Percentiles rank a stretch among this genome's conserved stretches.
Evolutionary conservation across 805 yeast genomes (phyloP).

Genomic region (Saccharomycopsis olivae): DNA sequence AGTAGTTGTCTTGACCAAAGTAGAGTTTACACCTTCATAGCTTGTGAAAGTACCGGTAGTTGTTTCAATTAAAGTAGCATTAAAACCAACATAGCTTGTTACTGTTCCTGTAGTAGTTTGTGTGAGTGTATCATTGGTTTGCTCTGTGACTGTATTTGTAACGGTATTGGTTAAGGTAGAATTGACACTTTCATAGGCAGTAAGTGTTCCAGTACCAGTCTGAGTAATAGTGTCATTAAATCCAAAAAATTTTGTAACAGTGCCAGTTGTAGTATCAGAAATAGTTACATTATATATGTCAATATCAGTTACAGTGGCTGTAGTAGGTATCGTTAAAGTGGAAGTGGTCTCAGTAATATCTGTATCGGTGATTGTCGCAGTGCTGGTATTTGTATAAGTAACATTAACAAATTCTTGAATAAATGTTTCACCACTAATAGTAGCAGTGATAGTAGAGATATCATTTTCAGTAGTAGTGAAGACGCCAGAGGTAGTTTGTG

Average conservation of each 20-base stretch:
- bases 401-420: background rate
- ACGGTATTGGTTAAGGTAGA: too few relatives aligned
- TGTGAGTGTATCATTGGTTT: too few relatives aligned
- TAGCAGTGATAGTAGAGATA: background rate
- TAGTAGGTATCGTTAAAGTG: background rate
- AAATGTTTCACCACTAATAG: background rate
- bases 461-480: background rate
- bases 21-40: too few relatives aligned
- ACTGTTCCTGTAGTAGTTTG: too few relatives aligned
- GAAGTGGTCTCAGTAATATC: background rate
- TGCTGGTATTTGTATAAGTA: background rate
- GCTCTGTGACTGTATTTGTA: too few relatives aligned
- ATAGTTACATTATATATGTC: background rate
- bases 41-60: too few relatives aligned
- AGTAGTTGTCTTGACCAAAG: too few relatives aligned
- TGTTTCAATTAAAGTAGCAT: too few relatives aligned
- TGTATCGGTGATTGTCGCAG: background rate
- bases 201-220: background rate
- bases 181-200: too few relatives aligned
- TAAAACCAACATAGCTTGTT: too few relatives aligned
- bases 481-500: background rate
- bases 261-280: background rate
- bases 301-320: background rate
- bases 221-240: background rate
- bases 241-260: background rate